These are phyloP conservation scores for Cardiospermum halicacabum DNA, from an alignment of 345 rosid genomes.

Conservation along the genomic window DNA sequence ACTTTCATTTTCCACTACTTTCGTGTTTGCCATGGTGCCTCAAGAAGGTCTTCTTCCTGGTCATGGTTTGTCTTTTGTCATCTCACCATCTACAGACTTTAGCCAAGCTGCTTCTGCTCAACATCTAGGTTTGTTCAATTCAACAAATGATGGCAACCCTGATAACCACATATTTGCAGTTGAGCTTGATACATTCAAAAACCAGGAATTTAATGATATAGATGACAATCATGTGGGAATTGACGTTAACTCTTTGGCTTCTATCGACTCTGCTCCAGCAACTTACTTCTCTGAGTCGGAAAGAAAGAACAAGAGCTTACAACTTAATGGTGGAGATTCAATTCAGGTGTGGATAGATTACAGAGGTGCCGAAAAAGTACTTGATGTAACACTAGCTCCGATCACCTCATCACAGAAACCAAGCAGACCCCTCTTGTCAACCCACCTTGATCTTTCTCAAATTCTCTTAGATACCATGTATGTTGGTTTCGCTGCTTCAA, in stretches of 20 bases:
- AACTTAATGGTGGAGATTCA: conserved; percentile 33
- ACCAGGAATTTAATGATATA: conserved; percentile 37
- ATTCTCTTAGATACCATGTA: conserved; percentile 27
- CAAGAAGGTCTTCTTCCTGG: not conserved
- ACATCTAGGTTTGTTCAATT: conserved; percentile 34
- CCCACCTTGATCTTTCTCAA: conserved; percentile 32
- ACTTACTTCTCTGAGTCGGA: conserved; percentile 29
- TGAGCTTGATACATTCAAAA: conserved; percentile 44
- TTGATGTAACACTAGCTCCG: conserved; percentile 50
- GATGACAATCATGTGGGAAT: conserved; percentile 56
- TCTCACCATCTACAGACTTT: not conserved
- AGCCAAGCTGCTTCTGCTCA: not conserved
- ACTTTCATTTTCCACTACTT: conserved; percentile 19
- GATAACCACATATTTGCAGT: conserved; percentile 41
- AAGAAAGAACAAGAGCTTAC: conserved; percentile 28
- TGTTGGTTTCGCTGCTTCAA: conserved; percentile 50
- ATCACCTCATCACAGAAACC: conserved; percentile 24
- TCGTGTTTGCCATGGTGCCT: conserved; percentile 26
- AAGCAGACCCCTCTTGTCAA: conserved; percentile 41
- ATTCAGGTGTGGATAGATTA: conserved; percentile 66
- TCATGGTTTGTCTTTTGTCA: conserved; percentile 13
- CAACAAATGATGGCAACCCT: conserved; percentile 23
- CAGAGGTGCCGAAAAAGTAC: conserved; percentile 21
- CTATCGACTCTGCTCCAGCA: conserved; percentile 30
- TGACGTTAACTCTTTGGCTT: conserved; percentile 39